These are phyloP conservation scores for Talinum fruticosum DNA, from an alignment of 148 eudicot genomes.

Conservation along the genomic window DNA sequence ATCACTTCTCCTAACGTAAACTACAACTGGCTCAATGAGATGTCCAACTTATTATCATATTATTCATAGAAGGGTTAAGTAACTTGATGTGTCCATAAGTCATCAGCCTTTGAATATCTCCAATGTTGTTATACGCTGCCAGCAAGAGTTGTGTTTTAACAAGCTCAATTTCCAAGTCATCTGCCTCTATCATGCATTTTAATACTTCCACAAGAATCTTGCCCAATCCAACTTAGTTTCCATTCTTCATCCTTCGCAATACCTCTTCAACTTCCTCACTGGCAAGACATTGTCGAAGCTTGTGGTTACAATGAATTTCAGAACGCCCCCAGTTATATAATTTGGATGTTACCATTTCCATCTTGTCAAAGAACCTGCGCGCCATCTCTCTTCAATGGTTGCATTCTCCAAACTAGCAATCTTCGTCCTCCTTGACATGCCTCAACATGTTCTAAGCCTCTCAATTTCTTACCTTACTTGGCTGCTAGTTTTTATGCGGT, in stretches of 20 bases:
- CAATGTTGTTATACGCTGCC: neutral
- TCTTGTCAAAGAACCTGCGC: neutral
- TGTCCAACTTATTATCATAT: too few species aligned
- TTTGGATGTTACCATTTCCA: neutral
- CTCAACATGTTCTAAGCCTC: neutral
- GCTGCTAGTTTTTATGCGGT: too few species aligned
- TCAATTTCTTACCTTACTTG: neutral
- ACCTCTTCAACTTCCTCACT: neutral
- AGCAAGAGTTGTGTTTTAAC: too few species aligned
- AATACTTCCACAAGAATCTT: too few species aligned
- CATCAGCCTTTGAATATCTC: neutral
- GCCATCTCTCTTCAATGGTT: neutral
- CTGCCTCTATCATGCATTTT: too few species aligned
- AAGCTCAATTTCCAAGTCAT: too few species aligned
- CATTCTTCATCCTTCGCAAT: neutral
- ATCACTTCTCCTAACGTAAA: too few species aligned
- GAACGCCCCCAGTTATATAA: neutral
- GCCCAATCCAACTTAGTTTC: neutral
- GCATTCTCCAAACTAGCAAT: neutral
- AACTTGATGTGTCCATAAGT: too few species aligned
- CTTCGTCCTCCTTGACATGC: neutral
- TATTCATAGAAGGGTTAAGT: too few species aligned
- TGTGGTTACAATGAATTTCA: neutral
- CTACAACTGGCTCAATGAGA: too few species aligned
- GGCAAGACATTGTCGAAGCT: neutral